Base-by-base conservation (phyloP, 1,284 basidiomycete genomes). In the Erythrobasidium hasegawianum region DNA sequence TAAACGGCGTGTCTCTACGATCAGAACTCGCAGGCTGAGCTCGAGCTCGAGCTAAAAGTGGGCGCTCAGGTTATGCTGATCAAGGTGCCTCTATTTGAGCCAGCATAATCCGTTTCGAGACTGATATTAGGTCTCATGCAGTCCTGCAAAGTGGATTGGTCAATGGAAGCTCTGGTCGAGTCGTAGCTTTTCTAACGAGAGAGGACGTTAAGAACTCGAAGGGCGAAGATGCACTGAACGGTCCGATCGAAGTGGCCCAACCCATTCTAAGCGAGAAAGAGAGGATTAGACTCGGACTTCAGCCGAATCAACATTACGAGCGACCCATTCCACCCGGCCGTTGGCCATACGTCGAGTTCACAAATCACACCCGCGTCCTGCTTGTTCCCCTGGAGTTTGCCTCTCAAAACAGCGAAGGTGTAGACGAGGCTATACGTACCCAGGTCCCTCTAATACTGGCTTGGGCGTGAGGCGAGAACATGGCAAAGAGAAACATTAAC, bases 111-210 rank as follows among this genome's bases (percentile, higher is more conserved):
- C n/a, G n/a, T n/a, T n/a, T n/a, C 5, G 8, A 18, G 50, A 5
- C 26, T 83, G 75, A 76, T 14, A 18, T 18, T 4, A 24, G 8
- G 8, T 18, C n/a, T 47, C 20, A 7, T 26, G 9, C 16, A 22
- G n/a, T n/a, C 14, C 45, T 47, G 5, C n/a, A 47, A 18, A 47
- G 16, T 14, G 14, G 81, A 56, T 82, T 92, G 7, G 89, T 91
- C 50, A 94, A 94, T 76, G 90, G 90, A 0, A 87, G 85, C 11
- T 83, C 90, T 71, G 90, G 90, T n/a, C 82, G 81, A 68, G 81
- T 93, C 26, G 75, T 86, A n/a, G 83, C 81, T 0, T 94, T 74
- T 62, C 66, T 72, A 14, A 47, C n/a, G 16, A 33, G 33, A 33
- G 33, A 33, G 11, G 33, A 33, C 11, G 33, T 33, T n/a, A n/a